phyloP scores from a whole-genome alignment of 805 yeast genomes.

The Yamadazyma laniorum region DNA sequence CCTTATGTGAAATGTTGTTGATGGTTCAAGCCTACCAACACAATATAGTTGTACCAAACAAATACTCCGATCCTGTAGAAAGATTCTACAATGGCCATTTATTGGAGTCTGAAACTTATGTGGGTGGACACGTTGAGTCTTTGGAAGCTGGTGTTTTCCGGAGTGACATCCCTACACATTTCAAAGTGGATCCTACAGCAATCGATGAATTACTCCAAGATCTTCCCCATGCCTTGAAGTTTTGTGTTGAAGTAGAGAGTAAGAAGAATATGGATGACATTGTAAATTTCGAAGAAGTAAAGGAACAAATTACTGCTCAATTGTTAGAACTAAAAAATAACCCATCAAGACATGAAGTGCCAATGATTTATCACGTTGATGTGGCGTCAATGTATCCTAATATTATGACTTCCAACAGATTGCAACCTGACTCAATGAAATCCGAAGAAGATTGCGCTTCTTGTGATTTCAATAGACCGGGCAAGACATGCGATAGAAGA shows the following conservation, averaged over 20 bases:
- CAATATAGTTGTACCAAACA: conserved; percentile 82
- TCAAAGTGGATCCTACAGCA: conserved; percentile 77
- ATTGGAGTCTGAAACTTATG: conserved; percentile 93
- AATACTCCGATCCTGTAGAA: conserved; percentile 91
- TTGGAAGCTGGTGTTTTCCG: conserved; percentile 97
- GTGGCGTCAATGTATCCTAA: conserved; percentile 99
- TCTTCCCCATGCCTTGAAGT: conserved; percentile 72
- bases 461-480: conserved; percentile 96
- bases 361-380: conserved; percentile 94
- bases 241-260: conserved; percentile 81
- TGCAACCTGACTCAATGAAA: conserved; percentile 98
- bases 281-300: conserved; percentile 74
- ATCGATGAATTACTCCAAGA: conserved; percentile 76
- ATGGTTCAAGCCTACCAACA: conserved; percentile 92
- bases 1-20: conserved; percentile 94
- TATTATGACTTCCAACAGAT: conserved; percentile 94
- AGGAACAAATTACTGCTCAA: conserved; percentile 50
- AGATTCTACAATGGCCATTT: conserved; percentile 93
- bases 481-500: conserved; percentile 87
- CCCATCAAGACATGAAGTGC: conserved; percentile 71
- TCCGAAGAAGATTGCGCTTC: conserved; percentile 93
- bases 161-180: conserved; percentile 75
- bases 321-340: conserved; percentile 58
- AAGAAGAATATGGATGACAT: conserved; percentile 72
- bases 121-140: conserved; percentile 98